A percentile compares a stretch with the other conserved stretches of the same genome.
These are phyloP conservation scores for Isabelozyma rhagii DNA, from an alignment of 805 yeast species.

Conservation along the genomic window DNA sequence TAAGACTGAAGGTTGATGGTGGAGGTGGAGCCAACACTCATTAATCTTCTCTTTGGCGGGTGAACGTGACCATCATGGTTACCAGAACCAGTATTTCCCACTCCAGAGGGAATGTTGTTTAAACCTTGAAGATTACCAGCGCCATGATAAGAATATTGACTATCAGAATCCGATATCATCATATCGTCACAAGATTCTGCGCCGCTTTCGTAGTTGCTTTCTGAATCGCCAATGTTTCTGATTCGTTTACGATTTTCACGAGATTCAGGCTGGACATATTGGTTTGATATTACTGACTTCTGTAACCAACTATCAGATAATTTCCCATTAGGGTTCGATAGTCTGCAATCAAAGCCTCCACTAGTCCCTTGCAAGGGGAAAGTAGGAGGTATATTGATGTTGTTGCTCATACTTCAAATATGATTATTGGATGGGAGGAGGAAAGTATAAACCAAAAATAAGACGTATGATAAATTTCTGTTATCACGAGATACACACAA, in stretches of 20 bases:
- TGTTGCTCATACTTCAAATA: neutral
- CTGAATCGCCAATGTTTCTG: constrained; percentile 11
- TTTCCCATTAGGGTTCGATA: constrained; percentile 27
- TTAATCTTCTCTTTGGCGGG: constrained; percentile 39
- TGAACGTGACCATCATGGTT: constrained; percentile 20
- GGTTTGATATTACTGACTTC: constrained; percentile 14
- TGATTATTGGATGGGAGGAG: neutral
- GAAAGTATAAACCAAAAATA: too few relatives aligned
- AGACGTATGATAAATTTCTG: too few relatives aligned
- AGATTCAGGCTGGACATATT: constrained; percentile 6
- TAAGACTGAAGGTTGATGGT: neutral
- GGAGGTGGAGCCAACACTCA: constrained; percentile 6
- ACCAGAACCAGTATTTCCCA: neutral
- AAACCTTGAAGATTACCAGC: neutral
- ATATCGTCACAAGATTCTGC: constrained; percentile 31
- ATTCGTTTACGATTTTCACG: constrained; percentile 26
- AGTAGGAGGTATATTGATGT: constrained; percentile 21
- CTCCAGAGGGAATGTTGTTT: neutral
- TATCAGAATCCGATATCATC: constrained; percentile 34
- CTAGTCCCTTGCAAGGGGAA: constrained; percentile 29
- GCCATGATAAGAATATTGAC: constrained; percentile 12
- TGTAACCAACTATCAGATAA: constrained; percentile 31
- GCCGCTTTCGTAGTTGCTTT: constrained; percentile 8
- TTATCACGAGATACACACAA: neutral
- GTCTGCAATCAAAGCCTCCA: constrained; percentile 29